These are phyloP conservation scores for Auriscalpium vulgare DNA, from an alignment of 768 basidiomycete genomes.

Conservation along the genomic window DNA sequence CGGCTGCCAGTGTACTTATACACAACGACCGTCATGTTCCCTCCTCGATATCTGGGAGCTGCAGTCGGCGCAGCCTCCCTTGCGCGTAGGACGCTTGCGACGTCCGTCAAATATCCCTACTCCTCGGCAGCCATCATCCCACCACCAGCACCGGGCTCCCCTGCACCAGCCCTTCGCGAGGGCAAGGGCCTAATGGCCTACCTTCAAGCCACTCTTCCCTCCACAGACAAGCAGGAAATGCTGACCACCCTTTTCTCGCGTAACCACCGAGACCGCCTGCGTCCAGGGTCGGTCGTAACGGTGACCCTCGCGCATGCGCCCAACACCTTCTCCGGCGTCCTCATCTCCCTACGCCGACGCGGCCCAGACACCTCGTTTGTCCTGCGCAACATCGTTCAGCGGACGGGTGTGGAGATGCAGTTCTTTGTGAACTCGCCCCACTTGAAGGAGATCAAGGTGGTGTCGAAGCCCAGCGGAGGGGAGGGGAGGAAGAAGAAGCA, in stretches of 20 bases:
- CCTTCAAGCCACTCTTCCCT: conserved; percentile 55
- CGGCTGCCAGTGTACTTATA: no score
- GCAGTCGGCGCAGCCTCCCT: not conserved
- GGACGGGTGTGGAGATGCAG: conserved; percentile 90
- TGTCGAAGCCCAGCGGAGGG: conserved; percentile 22
- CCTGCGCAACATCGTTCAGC: conserved; percentile 82
- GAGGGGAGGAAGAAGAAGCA: conserved; percentile 28
- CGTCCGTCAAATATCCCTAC: conserved; percentile 48
- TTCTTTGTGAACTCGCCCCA: conserved; percentile 83
- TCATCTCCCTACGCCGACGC: conserved; percentile 74
- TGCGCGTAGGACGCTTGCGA: conserved; percentile 1
- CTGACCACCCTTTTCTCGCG: conserved; percentile 66
- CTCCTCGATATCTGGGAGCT: not conserved
- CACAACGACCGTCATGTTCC: conserved; percentile 2
- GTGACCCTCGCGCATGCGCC: conserved; percentile 73
- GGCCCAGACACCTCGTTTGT: conserved; percentile 86
- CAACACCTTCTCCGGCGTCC: conserved; percentile 80
- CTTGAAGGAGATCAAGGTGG: conserved; percentile 78
- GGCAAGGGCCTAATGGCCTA: conserved; percentile 79
- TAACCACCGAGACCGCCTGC: conserved; percentile 56
- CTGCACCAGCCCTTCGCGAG: conserved; percentile 39
- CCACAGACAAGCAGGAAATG: conserved; percentile 62
- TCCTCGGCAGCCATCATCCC: conserved; percentile 58
- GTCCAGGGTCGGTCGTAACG: conserved; percentile 81
- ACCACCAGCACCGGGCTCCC: conserved; percentile 33